Evolutionary conservation across 2,329 filamentous ascomycete species (phyloP), one percentile per base, ranked within the genome.

Genomic region (Arthrobotrys sinensis): DNA sequence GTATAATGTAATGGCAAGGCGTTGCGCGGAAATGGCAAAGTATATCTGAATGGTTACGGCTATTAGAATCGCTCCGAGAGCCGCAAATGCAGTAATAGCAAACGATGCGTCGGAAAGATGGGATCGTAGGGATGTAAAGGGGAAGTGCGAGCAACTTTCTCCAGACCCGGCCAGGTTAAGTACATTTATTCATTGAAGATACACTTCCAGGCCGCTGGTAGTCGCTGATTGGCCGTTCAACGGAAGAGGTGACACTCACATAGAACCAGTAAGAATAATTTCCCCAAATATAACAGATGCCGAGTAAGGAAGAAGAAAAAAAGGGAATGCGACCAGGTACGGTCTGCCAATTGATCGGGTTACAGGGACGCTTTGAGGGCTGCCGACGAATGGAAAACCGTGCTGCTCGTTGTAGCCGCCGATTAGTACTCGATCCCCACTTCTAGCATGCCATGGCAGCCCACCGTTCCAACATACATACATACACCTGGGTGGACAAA

Each of bases 361-460:
- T 36, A 14, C 24, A 46, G 45, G 16, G 16, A 32, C 45, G 34
- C 32, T 40, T 40, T 36, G 46, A 28, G 24, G 28, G 36, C 36
- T 40, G 11, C 21, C 63, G 53, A 53, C 63, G 70, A 68, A 75
- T 67, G 34, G 70, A 75, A 68, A 53, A 43, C n/a, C 52, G 63
- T 63, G 52, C 48, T 72, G 52, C 63, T 68, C 24, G 21, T 71
- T 45, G 50, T 77, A 77, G 66, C 66, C 73, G 73, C 73, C 66
- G 66, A 71, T 71, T 73, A 66, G 69, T 40, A 57, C 66, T 48
- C 7, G 60, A 65, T 57, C 73, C 73, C 73, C 66, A 71, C 73
- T 67, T 55, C 21, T 71, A 28, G 24, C 24, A 28, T 28, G 24
- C 24, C 24, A 28, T 28, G 45, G 67, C 43, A 71, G 43, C 66